Evolutionary conservation across 495 filamentous ascomycete genomes (phyloP).

Genomic region (Aspergillus steynii): DNA sequence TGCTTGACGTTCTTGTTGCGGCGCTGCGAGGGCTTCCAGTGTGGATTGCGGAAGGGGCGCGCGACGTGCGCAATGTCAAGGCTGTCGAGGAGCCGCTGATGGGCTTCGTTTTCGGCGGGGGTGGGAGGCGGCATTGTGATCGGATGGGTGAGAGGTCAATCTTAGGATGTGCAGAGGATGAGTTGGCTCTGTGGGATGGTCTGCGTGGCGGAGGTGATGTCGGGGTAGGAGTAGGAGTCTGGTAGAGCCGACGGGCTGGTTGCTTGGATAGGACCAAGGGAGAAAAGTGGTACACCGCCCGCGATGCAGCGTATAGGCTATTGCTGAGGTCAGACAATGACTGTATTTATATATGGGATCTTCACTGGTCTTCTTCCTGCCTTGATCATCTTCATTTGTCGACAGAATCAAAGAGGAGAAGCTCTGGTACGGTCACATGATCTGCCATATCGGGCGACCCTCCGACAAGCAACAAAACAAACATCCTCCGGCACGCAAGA

Average conservation of each 20-base stretch:
- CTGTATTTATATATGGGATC: not conserved
- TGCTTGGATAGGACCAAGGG: not conserved
- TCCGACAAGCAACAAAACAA: constrained; percentile 11
- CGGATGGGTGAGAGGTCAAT: not conserved
- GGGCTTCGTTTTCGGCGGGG: constrained; percentile 47
- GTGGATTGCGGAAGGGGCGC: constrained; percentile 82
- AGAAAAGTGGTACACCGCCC: not conserved
- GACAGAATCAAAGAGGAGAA: not conserved
- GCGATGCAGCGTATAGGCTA: not conserved
- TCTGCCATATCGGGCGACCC: constrained; percentile 1
- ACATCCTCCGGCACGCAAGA: constrained; percentile 12
- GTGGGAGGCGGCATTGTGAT: constrained; percentile 47
- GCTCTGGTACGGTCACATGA: not conserved
- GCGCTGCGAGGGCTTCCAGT: constrained; percentile 89
- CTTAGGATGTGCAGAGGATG: not conserved
- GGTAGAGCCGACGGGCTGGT: not conserved
- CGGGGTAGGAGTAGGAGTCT: not conserved
- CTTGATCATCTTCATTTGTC: not conserved
- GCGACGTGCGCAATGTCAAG: constrained; percentile 82
- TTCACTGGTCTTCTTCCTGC: not conserved
- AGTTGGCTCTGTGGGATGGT: not conserved
- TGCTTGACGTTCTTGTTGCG: constrained; percentile 99
- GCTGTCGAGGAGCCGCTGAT: constrained; percentile 69
- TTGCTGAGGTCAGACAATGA: not conserved
- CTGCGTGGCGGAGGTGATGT: not conserved